Evolutionary conservation across 169 alveolate species (phyloP).

Genomic region (Cyclospora cayetanensis): DNA sequence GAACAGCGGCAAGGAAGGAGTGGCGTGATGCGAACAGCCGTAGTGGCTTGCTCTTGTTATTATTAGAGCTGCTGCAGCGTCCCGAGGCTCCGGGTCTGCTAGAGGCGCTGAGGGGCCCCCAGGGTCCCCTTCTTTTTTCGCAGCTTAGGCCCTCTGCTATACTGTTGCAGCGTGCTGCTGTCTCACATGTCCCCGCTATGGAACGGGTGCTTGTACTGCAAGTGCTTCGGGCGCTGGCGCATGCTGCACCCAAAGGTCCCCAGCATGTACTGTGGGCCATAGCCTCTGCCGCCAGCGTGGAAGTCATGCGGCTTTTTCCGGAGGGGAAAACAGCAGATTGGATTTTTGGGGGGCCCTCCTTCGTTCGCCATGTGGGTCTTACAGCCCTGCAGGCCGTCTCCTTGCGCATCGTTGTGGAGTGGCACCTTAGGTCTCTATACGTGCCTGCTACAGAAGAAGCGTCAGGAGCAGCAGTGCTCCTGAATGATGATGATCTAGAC

Average conservation of each 20-base stretch:
- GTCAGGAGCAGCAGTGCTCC: background rate
- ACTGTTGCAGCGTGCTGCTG: background rate
- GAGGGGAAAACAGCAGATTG: background rate
- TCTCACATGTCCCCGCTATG: background rate
- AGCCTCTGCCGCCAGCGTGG: slow-evolving; percentile 1
- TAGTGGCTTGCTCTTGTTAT: slow-evolving; percentile 15
- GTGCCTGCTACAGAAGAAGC: background rate
- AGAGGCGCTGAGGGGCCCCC: too few relatives aligned
- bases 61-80: slow-evolving; percentile 34
- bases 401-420: slow-evolving; percentile 14
- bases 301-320: background rate
- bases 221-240: slow-evolving; percentile 3
- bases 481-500: background rate
- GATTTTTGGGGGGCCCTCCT: background rate
- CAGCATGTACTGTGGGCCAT: background rate
- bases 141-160: background rate
- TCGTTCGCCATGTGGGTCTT: background rate
- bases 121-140: background rate
- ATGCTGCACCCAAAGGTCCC: background rate
- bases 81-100: background rate
- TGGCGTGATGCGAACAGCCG: slow-evolving; percentile 15
- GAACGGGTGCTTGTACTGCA: slow-evolving; percentile 38
- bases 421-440: slow-evolving; percentile 19
- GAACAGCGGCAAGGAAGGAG: background rate
- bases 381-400: slow-evolving; percentile 52